Conservation (phyloP, 106 monocot species). For the Dactylorhiza incarnata region DNA sequence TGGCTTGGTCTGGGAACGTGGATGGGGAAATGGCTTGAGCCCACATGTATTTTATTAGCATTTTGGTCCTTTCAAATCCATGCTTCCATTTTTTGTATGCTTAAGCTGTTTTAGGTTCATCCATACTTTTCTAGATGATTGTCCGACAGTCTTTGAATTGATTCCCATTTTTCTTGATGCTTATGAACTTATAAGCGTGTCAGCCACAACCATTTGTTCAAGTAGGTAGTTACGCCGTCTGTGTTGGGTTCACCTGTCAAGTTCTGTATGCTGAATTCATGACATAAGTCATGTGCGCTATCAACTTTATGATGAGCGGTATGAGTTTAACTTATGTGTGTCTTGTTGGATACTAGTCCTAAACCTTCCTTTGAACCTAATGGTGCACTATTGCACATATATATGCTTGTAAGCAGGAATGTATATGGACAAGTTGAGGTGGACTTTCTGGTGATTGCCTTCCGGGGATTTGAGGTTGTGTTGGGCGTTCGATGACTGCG, state of each 20-base stretch:
- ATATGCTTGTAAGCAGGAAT: too few species aligned
- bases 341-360: too few species aligned
- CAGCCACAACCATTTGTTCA: neutral
- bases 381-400: too few species aligned
- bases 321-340: too few species aligned
- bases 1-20: neutral
- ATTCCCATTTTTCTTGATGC: neutral
- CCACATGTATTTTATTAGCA: neutral
- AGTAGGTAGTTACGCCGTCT: neutral
- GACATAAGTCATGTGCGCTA: neutral
- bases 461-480: too few species aligned
- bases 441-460: too few species aligned
- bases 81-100: neutral
- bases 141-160: neutral
- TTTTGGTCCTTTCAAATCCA: neutral
- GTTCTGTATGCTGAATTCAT: neutral
- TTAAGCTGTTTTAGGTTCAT: neutral
- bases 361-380: too few species aligned
- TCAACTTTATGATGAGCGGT: too few species aligned
- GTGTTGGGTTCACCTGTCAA: neutral
- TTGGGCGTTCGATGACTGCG: too few species aligned
- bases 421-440: too few species aligned
- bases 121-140: neutral
- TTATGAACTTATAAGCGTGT: neutral
- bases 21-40: neutral